Evolutionary conservation across 75 land plant genomes (phyloP).

Genomic region (Selaginella tamariscina): DNA sequence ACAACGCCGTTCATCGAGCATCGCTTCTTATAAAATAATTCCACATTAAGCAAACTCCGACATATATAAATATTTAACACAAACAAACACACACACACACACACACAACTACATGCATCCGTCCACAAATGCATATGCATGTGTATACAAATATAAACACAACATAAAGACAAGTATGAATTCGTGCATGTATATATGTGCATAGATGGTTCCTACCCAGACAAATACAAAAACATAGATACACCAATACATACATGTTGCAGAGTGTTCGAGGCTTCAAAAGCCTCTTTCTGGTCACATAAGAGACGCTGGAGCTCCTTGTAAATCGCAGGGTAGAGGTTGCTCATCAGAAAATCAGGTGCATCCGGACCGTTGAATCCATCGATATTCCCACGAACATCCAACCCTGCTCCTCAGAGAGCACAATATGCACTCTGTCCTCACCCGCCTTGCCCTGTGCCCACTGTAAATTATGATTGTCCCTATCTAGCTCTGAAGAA

Average conservation of each 20-base stretch:
- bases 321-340: conserved; percentile 5
- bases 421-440: conserved; percentile 6
- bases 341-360: conserved; percentile 11
- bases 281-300: conserved; percentile 1
- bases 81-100: too few species aligned
- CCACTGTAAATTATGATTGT: not conserved
- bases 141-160: too few species aligned
- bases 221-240: too few species aligned
- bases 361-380: conserved; percentile 10
- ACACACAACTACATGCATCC: too few species aligned
- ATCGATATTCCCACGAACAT: conserved; percentile 8
- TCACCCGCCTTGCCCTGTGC: conserved; percentile 11
- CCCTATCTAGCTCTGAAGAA: not conserved
- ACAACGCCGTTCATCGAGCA: not conserved
- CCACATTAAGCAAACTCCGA: too few species aligned
- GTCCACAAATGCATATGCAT: too few species aligned
- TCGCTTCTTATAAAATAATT: too few species aligned
- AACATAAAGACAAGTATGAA: too few species aligned
- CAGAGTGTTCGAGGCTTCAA: not conserved
- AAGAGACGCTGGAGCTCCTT: not conserved
- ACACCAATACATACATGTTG: too few species aligned
- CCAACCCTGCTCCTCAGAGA: conserved; percentile 8
- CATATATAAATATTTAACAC: too few species aligned
- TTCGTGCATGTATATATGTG: too few species aligned
- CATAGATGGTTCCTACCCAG: too few species aligned